These are phyloP conservation scores for Russula sp. DNA, from an alignment of 768 basidiomycete genomes.

Conservation along the genomic window DNA sequence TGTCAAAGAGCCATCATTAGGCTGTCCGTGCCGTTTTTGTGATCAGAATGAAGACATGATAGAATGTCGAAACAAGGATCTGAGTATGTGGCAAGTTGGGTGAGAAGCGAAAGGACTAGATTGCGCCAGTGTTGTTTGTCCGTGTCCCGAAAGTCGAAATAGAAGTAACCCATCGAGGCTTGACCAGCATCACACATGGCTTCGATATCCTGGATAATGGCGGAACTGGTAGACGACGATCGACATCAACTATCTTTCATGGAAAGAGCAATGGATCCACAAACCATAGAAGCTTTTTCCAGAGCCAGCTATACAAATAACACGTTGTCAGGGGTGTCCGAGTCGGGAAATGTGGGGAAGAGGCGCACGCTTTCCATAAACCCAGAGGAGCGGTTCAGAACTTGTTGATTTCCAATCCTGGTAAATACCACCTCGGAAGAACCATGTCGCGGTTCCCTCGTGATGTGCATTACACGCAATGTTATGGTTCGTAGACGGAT, in stretches of 20 bases:
- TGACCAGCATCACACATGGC: neutral
- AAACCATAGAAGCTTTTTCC: slow-evolving; percentile 16
- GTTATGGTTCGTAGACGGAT: slow-evolving; percentile 11
- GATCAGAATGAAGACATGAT: neutral
- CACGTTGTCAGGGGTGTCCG: neutral
- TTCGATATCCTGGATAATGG: slow-evolving; percentile 3
- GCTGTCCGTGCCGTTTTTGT: neutral
- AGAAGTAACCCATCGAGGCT: slow-evolving; percentile 9
- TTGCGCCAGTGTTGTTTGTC: slow-evolving; percentile 1
- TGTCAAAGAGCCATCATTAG: neutral
- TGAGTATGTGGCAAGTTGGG: neutral
- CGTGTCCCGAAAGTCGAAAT: slow-evolving; percentile 2
- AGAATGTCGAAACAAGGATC: neutral
- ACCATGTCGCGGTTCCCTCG: slow-evolving; percentile 6
- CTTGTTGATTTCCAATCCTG: slow-evolving; percentile 4
- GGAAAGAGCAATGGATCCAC: too few relatives aligned
- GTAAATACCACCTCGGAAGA: neutral
- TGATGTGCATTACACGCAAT: neutral
- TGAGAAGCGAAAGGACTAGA: slow-evolving; percentile 7
- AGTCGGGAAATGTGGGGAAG: neutral
- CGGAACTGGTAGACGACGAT: neutral
- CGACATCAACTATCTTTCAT: neutral
- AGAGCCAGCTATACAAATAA: neutral
- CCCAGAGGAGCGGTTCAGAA: slow-evolving; percentile 3
- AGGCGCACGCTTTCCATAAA: slow-evolving; percentile 14